phyloP scores from a whole-genome alignment of 441 rosid genomes.

The Syzygium syzygioides region DNA sequence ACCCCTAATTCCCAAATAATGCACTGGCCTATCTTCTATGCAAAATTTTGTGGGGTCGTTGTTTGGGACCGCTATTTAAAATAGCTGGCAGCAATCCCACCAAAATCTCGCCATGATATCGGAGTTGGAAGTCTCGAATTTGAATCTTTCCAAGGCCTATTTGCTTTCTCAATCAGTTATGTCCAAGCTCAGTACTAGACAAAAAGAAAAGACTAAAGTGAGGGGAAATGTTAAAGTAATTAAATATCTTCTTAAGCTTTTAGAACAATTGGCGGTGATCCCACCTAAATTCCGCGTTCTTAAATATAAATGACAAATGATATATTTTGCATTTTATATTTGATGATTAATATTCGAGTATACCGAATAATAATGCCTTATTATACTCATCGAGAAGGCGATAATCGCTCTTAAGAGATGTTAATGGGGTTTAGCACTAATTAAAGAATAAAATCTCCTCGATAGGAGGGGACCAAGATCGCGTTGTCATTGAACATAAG shows the following conservation, averaged over 20 bases:
- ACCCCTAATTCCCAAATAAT: neutral
- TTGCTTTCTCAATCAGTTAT: too few species aligned
- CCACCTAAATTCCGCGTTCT: neutral
- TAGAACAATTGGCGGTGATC: rapidly evolving
- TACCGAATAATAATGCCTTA: neutral
- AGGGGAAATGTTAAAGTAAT: too few species aligned
- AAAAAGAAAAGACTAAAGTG: too few species aligned
- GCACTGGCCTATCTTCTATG: too few species aligned
- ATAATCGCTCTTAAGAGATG: neutral
- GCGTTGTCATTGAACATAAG: neutral
- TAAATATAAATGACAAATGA: neutral
- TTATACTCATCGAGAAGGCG: neutral
- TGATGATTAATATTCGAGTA: neutral
- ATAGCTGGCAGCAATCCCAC: too few species aligned
- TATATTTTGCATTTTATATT: neutral
- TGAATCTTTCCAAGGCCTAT: too few species aligned
- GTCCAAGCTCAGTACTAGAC: too few species aligned
- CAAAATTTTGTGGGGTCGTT: too few species aligned
- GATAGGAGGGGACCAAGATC: neutral
- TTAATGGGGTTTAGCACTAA: neutral
- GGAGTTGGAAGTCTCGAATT: rapidly evolving
- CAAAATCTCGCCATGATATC: too few species aligned
- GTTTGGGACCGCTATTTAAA: too few species aligned
- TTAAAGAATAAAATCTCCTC: neutral
- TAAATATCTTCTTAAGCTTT: too few species aligned